Conservation (phyloP, 441 rosid genomes). For the Raphanus hybrid region DNA sequence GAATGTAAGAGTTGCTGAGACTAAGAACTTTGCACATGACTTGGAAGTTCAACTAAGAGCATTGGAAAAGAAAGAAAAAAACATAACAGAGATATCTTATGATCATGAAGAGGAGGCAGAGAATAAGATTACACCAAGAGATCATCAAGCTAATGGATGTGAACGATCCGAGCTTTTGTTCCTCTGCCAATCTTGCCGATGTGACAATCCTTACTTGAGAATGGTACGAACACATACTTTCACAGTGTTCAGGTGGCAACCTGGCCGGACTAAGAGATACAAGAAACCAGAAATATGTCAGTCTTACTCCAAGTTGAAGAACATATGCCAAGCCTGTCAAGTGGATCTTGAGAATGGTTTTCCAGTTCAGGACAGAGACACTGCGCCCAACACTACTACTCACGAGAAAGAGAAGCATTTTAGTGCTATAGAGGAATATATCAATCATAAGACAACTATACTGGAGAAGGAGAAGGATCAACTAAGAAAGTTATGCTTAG, state of each 20-base stretch:
- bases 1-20: slow-evolving; percentile 51
- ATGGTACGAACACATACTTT: slow-evolving; percentile 93
- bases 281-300: slow-evolving; percentile 92
- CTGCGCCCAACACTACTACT: slow-evolving; percentile 60
- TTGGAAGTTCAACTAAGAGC: slow-evolving; percentile 65
- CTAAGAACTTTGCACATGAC: slow-evolving; percentile 67
- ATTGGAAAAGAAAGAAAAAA: slow-evolving; percentile 70
- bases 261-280: slow-evolving; percentile 88
- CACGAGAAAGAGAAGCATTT: no score
- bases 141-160: slow-evolving; percentile 89
- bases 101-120: slow-evolving; percentile 44
- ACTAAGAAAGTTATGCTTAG: no score
- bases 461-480: no score
- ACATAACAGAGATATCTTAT: slow-evolving; percentile 55
- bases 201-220: slow-evolving; percentile 79
- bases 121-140: slow-evolving; percentile 65
- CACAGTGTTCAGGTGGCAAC: slow-evolving; percentile 95
- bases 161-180: slow-evolving; percentile 89
- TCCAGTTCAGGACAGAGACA: slow-evolving; percentile 97
- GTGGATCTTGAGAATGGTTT: slow-evolving; percentile 91
- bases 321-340: slow-evolving; percentile 83
- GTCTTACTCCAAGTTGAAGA: slow-evolving; percentile 55
- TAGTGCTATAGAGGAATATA: no score
- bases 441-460: no score
- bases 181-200: slow-evolving; percentile 91